Base-by-base conservation (phyloP, 371 early-diverging fungal species). In the Modicella reniformis region DNA sequence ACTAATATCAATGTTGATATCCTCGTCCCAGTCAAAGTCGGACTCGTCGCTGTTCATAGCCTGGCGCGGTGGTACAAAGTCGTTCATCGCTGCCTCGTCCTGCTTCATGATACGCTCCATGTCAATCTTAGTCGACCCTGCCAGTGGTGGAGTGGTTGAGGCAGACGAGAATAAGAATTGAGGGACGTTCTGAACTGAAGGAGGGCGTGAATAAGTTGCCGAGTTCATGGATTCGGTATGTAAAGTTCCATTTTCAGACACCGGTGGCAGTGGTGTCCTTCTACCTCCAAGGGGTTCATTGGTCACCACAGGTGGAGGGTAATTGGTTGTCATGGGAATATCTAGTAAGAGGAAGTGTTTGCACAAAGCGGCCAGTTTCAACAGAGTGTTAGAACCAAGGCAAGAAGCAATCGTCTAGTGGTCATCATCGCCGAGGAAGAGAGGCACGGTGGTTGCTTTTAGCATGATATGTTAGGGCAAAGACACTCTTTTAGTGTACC, bases 1-100 rank as follows among this genome's bases (percentile, higher is more conserved):
- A 13, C 47, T 65, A 3, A 64, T 65, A 48, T 68, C 65, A 40
- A 76, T 67, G 17, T 65, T 61, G 58, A 76, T 61, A 25, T 76
- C 77, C 21, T 68, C 77, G 25, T 76, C 77, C 77, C 77, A 76
- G 33, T 76, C 77, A 63, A 76, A 76, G 49, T 76, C 77, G 7
- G 77, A 76, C 54, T 76, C 77, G 34, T 76, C 77, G 29, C 77
- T 76, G 62, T 76, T 76, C 77, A 76, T 76, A 19, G 77, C 77
- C 58, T 76, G 77, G 3, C 77, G 67, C 7, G 77, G 77, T 0
- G 77, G 77, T 12, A 76, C 72, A 72, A 76, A 76, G 65, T 76
- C 77, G 58, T 76, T 71, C 65, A 71, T 71, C n/a, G 71, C 71
- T 1, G 65, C 65, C 47, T 76, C 72, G n/a, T 76, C 77, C 26